Evolutionary conservation across 495 filamentous ascomycete species (phyloP).

Genomic region (Penicillium ochrochloron): DNA sequence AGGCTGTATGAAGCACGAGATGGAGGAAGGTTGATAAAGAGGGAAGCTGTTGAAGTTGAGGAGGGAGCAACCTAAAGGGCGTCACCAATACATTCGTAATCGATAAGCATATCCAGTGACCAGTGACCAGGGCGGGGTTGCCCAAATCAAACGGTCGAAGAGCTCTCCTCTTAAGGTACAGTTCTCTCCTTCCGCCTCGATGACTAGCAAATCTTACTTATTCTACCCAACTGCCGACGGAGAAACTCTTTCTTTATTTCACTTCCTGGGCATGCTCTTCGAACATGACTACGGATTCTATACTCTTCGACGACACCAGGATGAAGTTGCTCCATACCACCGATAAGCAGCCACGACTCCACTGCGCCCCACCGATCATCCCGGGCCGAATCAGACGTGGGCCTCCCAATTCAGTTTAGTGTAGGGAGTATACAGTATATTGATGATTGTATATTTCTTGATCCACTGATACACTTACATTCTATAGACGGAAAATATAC

Average conservation of each 20-base stretch:
- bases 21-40: not conserved
- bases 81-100: slow-evolving; percentile 8
- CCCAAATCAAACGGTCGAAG: not conserved
- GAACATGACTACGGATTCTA: not conserved
- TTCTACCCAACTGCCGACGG: not conserved
- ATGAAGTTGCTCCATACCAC: slow-evolving; percentile 2
- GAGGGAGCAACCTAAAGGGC: not conserved
- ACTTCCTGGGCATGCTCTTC: not conserved
- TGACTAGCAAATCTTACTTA: not conserved
- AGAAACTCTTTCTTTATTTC: not conserved
- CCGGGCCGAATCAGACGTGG: slow-evolving; percentile 2
- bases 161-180: not conserved
- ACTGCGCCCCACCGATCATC: slow-evolving; percentile 19
- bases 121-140: slow-evolving; percentile 12
- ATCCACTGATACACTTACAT: not conserved
- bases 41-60: not conserved
- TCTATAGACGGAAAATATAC: not conserved
- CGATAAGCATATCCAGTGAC: slow-evolving; percentile 9
- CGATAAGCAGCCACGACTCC: slow-evolving; percentile 14
- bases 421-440: too few species aligned
- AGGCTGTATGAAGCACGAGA: not conserved
- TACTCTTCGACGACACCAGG: not conserved
- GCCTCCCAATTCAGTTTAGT: not conserved
- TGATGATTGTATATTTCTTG: too few species aligned
- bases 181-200: not conserved